Conservation (phyloP, 345 rosid species). For the Murraya paniculata region DNA sequence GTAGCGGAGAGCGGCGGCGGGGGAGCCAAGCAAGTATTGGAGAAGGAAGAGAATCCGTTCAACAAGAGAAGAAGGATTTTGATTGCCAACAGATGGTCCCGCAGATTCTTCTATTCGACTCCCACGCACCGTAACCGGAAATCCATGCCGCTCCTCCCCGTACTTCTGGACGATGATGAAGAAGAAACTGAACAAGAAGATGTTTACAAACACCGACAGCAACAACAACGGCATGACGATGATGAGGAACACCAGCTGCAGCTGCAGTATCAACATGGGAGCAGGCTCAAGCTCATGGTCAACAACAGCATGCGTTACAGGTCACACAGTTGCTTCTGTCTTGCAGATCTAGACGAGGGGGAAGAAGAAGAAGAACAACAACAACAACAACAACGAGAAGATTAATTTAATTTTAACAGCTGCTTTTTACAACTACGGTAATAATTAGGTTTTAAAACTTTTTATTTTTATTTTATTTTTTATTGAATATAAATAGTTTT, state of each 20-base stretch:
- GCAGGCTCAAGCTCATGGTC: conserved; percentile 15
- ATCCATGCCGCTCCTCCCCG: conserved; percentile 76
- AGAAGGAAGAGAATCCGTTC: conserved; percentile 69
- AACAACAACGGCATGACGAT: background rate
- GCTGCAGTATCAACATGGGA: background rate
- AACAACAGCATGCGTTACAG: conserved; percentile 24
- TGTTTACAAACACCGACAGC: background rate
- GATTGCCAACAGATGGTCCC: conserved; percentile 46
- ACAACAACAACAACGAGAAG: no score
- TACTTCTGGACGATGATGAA: conserved; percentile 32
- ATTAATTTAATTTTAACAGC: no score
- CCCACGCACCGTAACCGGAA: conserved; percentile 40
- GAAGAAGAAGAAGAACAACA: background rate
- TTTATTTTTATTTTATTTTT: background rate
- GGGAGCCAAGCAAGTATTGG: conserved; percentile 15
- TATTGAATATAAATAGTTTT: background rate
- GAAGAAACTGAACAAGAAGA: background rate
- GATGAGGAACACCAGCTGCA: background rate
- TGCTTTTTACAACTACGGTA: no score
- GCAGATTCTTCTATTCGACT: conserved; percentile 40
- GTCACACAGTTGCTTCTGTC: conserved; percentile 64
- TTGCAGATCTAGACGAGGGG: conserved; percentile 64
- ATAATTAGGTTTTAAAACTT: no score
- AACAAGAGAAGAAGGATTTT: conserved; percentile 70
- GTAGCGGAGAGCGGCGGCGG: background rate